phyloP scores from a whole-genome alignment of 306 rosid genomes.

The Potentilla sterilis region DNA sequence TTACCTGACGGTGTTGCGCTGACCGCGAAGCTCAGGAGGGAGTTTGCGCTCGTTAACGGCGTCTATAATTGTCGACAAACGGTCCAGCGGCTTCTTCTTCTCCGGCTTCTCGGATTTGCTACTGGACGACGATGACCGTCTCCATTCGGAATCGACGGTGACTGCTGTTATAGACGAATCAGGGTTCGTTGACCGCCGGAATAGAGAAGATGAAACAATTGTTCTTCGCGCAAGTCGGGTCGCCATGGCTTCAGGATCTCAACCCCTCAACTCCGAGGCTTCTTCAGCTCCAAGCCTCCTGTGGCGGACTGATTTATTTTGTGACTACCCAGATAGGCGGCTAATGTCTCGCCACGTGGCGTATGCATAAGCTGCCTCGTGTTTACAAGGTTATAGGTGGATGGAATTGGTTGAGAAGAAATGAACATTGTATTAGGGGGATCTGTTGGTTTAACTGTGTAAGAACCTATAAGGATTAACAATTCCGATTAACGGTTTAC shows the following conservation, averaged over 20 bases:
- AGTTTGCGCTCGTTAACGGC: constrained; percentile 75
- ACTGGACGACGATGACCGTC: constrained; percentile 38
- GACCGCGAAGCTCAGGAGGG: constrained; percentile 89
- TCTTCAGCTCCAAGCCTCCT: neutral
- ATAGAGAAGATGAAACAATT: constrained; percentile 8
- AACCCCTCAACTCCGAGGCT: neutral
- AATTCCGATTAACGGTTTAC: neutral
- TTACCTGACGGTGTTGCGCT: constrained; percentile 71
- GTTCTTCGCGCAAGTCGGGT: constrained; percentile 36
- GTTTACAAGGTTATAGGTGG: neutral
- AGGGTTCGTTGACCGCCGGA: constrained; percentile 25
- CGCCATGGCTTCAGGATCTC: constrained; percentile 38
- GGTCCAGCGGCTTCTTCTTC: constrained; percentile 65
- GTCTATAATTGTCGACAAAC: constrained; percentile 69
- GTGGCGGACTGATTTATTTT: neutral
- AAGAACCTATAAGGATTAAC: neutral
- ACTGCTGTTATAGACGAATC: neutral
- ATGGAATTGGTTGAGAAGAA: neutral
- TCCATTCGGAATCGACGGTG: neutral
- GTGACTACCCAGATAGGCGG: neutral
- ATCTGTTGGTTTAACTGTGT: no score
- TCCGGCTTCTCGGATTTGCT: constrained; percentile 46
- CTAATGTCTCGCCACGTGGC: neutral
- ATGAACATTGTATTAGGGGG: neutral
- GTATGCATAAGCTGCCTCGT: neutral